Evolutionary conservation across 495 filamentous ascomycete genomes (phyloP), one percentile per base, ranked within the genome.

Genomic region (Venustampulla echinocandica): DNA sequence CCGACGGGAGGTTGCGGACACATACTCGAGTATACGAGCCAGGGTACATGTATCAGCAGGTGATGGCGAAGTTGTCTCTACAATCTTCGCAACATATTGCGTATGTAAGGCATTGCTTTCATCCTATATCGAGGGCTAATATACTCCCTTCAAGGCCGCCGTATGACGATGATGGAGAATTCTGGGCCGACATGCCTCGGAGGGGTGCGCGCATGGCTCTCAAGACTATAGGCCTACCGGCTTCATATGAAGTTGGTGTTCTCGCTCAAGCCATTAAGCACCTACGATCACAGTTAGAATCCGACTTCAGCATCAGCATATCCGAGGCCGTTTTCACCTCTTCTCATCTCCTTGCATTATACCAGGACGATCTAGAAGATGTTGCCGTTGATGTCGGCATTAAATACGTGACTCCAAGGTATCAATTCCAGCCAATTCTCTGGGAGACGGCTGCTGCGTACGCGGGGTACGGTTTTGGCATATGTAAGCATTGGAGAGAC

Each of bases 401-500:
- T 3, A 45, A 45, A 35, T 45, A 45, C 18, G 20, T 45, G 18
- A 20, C 30, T 22, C 42, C 42, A 19, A 33, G 15, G 42, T 17
- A n/a, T 5, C 25, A 34, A 18, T 35, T 17, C 27, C 9, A 45
- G 25, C 42, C 42, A 17, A 45, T 45, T 35, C 30, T 45, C 30
- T 45, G 42, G 42, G 42, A 45, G 18, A 35, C 42, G 42, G 25
- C 25, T 22, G 10, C 27, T 35, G 42, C 42, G 18, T 45, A 45
- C 35, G 42, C 42, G n/a, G 42, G 42, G 25, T 20, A 45, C 42
- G 42, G 42, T 19, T 35, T 45, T 3, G 42, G 42, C 30, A 33
- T 45, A 28, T 45, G 42, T 45, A 19, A 45, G 20, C 42, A 45
- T 45, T 45, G 42, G 42, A 25, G 18, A 35, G 30, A 45, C 30